A percentile compares a stretch with the other conserved stretches of the same genome.
These are phyloP conservation scores for Nannochloropsis granulata DNA, from an alignment of 108 stramenopile species.

Conservation along the genomic window DNA sequence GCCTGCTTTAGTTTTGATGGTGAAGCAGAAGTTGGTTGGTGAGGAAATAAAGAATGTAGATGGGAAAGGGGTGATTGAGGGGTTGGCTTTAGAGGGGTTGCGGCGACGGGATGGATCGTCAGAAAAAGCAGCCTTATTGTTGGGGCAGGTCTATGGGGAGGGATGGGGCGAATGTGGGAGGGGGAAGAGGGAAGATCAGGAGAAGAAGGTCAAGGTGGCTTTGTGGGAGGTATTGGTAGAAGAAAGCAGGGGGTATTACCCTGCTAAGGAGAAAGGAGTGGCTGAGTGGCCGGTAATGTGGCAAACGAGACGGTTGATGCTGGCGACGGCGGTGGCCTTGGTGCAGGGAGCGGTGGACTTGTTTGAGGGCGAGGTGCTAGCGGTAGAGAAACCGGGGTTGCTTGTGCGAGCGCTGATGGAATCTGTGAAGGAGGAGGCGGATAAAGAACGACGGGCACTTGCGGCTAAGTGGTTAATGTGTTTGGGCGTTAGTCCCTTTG, in stretches of 20 bases:
- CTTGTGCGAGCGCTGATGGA: background rate
- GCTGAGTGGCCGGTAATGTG: background rate
- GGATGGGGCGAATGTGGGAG: background rate
- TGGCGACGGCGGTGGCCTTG: background rate
- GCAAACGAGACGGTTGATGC: background rate
- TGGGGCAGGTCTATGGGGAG: background rate
- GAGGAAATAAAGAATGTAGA: no score
- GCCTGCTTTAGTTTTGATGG: background rate
- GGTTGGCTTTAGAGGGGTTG: background rate
- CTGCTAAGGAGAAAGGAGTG: no score
- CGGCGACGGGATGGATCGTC: background rate
- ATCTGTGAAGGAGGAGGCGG: background rate
- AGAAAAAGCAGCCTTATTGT: background rate
- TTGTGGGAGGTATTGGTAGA: background rate
- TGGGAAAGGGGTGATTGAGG: background rate
- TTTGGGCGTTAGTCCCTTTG: background rate
- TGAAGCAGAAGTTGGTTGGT: background rate
- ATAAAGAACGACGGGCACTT: background rate
- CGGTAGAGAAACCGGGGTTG: background rate
- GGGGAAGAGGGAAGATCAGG: background rate
- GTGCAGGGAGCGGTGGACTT: background rate
- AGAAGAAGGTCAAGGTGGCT: background rate
- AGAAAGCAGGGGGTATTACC: no score
- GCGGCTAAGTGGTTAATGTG: background rate
- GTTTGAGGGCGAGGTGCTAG: background rate